Percentiles rank a stretch among this genome's conserved stretches.
phyloP scores from a whole-genome alignment of 164 flowering plant species.

The Warburgia ugandensis region DNA sequence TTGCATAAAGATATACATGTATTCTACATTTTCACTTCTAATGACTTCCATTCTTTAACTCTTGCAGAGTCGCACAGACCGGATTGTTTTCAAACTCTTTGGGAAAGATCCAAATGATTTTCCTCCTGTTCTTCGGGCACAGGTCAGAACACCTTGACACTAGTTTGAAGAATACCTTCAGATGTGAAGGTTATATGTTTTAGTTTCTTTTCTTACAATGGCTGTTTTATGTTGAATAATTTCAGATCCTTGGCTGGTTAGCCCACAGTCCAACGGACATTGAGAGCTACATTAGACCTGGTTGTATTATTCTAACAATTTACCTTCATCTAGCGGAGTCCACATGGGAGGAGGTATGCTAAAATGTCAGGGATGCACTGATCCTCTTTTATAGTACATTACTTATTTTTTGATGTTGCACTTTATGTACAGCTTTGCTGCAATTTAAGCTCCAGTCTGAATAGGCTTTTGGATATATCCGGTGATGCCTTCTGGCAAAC shows the following conservation, averaged over 20 bases:
- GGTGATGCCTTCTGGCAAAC: conserved; percentile 51
- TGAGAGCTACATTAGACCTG: conserved; percentile 85
- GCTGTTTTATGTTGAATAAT: conserved; percentile 1
- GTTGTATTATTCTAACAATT: conserved; percentile 65
- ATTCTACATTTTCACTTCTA: neutral
- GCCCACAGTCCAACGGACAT: conserved; percentile 82
- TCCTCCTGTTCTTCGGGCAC: conserved; percentile 44
- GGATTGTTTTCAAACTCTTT: conserved; percentile 82
- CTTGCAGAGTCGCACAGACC: conserved; percentile 67
- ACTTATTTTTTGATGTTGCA: neutral
- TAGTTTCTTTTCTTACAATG: neutral
- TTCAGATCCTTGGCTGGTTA: conserved; percentile 78
- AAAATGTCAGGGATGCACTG: neutral
- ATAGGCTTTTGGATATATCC: conserved; percentile 42
- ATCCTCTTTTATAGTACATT: neutral
- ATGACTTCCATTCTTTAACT: neutral
- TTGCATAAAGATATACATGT: too few species aligned
- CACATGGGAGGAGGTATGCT: conserved; percentile 66
- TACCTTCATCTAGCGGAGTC: conserved; percentile 46
- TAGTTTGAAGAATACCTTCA: neutral
- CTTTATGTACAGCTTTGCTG: conserved; percentile 36
- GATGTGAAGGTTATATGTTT: neutral
- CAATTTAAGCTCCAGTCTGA: conserved; percentile 47
- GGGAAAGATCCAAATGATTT: conserved; percentile 76
- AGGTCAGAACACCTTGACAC: conserved; percentile 30